Base-by-base conservation (phyloP, 495 filamentous ascomycete genomes). In the Trichoderma reesei region DNA sequence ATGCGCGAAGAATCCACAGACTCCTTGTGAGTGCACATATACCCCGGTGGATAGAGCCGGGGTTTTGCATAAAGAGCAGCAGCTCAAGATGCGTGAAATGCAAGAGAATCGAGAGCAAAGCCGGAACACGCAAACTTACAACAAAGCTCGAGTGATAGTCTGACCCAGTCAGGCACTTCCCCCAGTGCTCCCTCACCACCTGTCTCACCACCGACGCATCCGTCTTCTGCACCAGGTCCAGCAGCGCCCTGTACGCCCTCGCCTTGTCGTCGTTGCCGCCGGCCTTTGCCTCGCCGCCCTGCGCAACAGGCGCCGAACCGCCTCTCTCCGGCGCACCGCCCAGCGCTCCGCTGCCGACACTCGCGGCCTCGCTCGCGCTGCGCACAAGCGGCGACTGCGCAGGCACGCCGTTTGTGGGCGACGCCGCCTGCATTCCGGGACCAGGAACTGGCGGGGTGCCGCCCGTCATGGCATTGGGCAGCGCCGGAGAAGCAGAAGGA, bases 71-170 rank as follows among this genome's bases (percentile, higher is more conserved):
- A 31, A 14, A 33, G 37, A 60, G 11, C 1, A 13, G 63, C 33
- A 41, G 26, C 34, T 13, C 39, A 41, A 64, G 39, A 20, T 31
- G 20, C 44, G 64, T 31, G 18, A 61, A 42, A 37, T 6, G 16
- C 4, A n/a, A n/a, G 6, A n/a, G n/a, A n/a, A n/a, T n/a, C 16
- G 16, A 31, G 5, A 31, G 46, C 46, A 31, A 4, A 18, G 46
- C 16, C 6, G 16, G 46, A 51, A 36, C 46, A 46, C 11, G 36
- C 48, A 16, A 10, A 76, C 78, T 78, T 67, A 82, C 79, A 63
- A 80, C 61, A 64, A 80, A 82, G 14, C 77, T 76, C 38, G 77
- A 73, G 63, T 82, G 79, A 65, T 80, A 82, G 56, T 82, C 79
- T 61, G 76, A 76, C 18, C 79, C 79, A n/a, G 79, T 64, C n/a